These are phyloP conservation scores for Glutinoglossum americanum DNA, from an alignment of 495 filamentous ascomycete species.

Conservation along the genomic window DNA sequence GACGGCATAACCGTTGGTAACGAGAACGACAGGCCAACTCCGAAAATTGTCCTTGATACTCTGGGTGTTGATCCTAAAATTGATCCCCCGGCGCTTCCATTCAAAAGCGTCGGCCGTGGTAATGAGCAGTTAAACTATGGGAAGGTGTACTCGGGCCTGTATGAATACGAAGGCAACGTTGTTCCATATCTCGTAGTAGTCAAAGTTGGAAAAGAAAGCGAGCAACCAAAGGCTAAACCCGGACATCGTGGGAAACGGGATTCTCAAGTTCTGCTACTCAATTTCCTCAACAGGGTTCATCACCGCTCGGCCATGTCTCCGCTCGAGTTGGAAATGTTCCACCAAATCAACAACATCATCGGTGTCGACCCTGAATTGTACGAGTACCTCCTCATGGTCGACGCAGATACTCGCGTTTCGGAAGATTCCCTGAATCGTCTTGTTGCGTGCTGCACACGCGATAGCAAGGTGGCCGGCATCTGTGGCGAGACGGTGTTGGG, in stretches of 20 bases:
- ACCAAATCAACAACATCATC: slow-evolving; percentile 98
- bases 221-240: slow-evolving; percentile 76
- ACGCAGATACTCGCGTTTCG: slow-evolving; percentile 90
- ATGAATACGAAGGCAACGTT: slow-evolving; percentile 92
- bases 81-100: slow-evolving; percentile 80
- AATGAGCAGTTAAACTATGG: slow-evolving; percentile 92
- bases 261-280: slow-evolving; percentile 66
- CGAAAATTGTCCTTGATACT: slow-evolving; percentile 92
- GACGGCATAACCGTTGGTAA: slow-evolving; percentile 92
- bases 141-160: slow-evolving; percentile 94
- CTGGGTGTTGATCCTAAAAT: slow-evolving; percentile 93
- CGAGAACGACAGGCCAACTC: slow-evolving; percentile 89
- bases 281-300: slow-evolving; percentile 96
- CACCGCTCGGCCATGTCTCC: slow-evolving; percentile 85
- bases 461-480: slow-evolving; percentile 89
- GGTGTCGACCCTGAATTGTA: slow-evolving; percentile 94
- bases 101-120: slow-evolving; percentile 73
- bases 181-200: slow-evolving; percentile 91
- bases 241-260: slow-evolving; percentile 97
- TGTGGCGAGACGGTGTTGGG: slow-evolving; percentile 93
- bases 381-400: slow-evolving; percentile 93
- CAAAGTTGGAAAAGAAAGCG: slow-evolving; percentile 91
- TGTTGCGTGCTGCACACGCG: slow-evolving; percentile 79
- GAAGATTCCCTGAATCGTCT: slow-evolving; percentile 84
- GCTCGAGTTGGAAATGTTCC: slow-evolving; percentile 91